Base-by-base conservation (phyloP, 2,329 filamentous ascomycete species). In the Trichoderma aggressivum region DNA sequence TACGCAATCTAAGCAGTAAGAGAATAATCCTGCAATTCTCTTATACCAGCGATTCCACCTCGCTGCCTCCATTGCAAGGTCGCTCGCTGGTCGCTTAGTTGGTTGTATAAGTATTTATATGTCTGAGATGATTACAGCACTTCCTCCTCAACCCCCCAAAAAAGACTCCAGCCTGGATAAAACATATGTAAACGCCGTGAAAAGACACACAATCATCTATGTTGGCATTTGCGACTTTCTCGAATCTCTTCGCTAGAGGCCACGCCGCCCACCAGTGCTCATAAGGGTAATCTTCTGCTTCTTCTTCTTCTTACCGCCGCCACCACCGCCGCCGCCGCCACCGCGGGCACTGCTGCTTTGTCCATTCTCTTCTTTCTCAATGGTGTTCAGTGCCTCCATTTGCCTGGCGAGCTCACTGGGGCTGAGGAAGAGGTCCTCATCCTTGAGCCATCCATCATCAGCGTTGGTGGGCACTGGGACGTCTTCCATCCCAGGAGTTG, bases 391-490 rank as follows among this genome's bases (percentile, higher is more conserved):
- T 3, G 87, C 87, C 76, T 89, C 85, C 76, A 90, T 84, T 79
- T 90, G 88, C 76, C 86, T 79, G 16, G 87, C 84, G 6, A 90
- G 77, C 70, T 94, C 91, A 2, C 88, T 86, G 5, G 83, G 82
- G 1, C 81, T 84, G 18, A 97, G 79, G 70, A 63, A 55, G 26
- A 72, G 26, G 71, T 91, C 90, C 76, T 97, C 93, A 2, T 91
- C 93, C 75, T 92, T 90, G 18, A 95, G 83, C 94, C 94, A 98
- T 0, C 94, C 95, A 78, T 98, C 94, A 73, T 94, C 89, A 11
- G 67, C 70, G 5, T 72, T 32, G 67, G 72, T 72, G 79, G 76
- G 12, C n/a, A 66, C 71, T 1, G 32, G 60, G 2, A 81, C 73
- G 3, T 85, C 79, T 32, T 81, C 81, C 32, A 89, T 76, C 12